Base-by-base conservation (phyloP, 345 rosid species). In the Eucalyptus camaldulensis region DNA sequence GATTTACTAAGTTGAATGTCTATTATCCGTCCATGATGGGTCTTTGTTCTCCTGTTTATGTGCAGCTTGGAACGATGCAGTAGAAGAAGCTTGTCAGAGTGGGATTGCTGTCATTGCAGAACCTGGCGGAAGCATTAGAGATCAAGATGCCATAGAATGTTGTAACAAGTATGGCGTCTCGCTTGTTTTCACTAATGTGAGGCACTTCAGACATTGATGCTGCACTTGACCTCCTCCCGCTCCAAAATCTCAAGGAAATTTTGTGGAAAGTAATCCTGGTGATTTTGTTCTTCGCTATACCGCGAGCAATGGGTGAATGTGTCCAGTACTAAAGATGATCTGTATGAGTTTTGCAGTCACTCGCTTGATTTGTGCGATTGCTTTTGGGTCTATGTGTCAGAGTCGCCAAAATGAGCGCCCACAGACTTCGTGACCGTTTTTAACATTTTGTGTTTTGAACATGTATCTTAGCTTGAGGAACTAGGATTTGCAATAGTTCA, bases 121-220 rank as follows among this genome's bases (percentile, higher is more conserved):
- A 90, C 99, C 99, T 21, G 99, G 99, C 45, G 98, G 99, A 8
- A 97, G 98, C 94, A 96, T 94, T 12, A 92, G 99, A 93, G 99
- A 96, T 90, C 90, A 94, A 86, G 98, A 98, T 90, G 99, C 97
- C 54, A 88, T 98, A 51, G 99, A 97, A 88, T 96, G 99, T 90
- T 97, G 98, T 91, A 96, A 96, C 89, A 95, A 96, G 87, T 95
- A 97, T 51, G 98, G 97, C 17, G 99, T 98, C 89, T 95, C 99
- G 13, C 92, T 98, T 43, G 89, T 95, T 85, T 95, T 97, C 87
- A 95, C 99, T 37, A 91, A 92, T 88, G 93, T 97, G 86, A 95
- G 99, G 93, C 99, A 97, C 89, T 97, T 96, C 89, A 96, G 96
- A 92, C 98, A 97, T 92, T 98, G 69, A 62, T 6, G 17, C 69